Percentiles rank a stretch among this genome's conserved stretches.
Conservation (phyloP, 2,329 filamentous ascomycete species). For the Verticillium nubilum region DNA sequence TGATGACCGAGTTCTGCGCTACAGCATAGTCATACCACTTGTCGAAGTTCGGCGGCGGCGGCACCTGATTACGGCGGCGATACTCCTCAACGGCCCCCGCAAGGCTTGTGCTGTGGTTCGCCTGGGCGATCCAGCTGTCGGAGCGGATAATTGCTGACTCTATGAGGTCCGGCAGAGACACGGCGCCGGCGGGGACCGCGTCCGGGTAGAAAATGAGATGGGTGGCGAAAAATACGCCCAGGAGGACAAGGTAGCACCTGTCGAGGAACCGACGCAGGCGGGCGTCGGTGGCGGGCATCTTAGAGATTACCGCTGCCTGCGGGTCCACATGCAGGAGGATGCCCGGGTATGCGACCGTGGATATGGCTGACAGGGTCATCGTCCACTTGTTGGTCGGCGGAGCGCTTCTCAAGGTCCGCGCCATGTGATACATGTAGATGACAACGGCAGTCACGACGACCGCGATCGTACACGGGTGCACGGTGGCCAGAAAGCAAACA, state of each 20-base stretch:
- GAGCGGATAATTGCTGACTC: constrained; percentile 40
- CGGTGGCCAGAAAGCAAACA: constrained; percentile 18
- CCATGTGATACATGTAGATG: constrained; percentile 17
- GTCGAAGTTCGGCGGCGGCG: constrained; percentile 78
- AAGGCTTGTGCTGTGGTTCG: constrained; percentile 39
- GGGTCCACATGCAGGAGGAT: constrained; percentile 10
- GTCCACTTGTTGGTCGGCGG: constrained; percentile 2
- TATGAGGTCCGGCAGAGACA: constrained; percentile 29
- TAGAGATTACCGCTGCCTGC: constrained; percentile 3
- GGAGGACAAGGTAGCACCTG: constrained; percentile 7
- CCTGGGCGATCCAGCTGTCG: constrained; percentile 43
- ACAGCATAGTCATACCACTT: constrained; percentile 78
- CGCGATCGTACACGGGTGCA: constrained; percentile 21
- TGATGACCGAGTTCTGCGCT: constrained; percentile 60
- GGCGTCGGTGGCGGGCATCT: background rate
- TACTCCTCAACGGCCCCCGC: constrained; percentile 43
- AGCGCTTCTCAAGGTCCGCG: constrained; percentile 2
- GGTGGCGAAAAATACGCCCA: constrained; percentile 8
- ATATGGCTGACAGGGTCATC: background rate
- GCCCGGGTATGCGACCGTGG: constrained; percentile 9
- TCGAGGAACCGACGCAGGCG: constrained; percentile 5
- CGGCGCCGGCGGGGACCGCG: background rate
- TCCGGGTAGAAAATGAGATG: constrained; percentile 9
- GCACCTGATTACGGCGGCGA: constrained; percentile 49
- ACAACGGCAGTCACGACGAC: constrained; percentile 16